These are phyloP conservation scores for Cardiospermum halicacabum DNA, from an alignment of 345 rosid species.

Conservation along the genomic window DNA sequence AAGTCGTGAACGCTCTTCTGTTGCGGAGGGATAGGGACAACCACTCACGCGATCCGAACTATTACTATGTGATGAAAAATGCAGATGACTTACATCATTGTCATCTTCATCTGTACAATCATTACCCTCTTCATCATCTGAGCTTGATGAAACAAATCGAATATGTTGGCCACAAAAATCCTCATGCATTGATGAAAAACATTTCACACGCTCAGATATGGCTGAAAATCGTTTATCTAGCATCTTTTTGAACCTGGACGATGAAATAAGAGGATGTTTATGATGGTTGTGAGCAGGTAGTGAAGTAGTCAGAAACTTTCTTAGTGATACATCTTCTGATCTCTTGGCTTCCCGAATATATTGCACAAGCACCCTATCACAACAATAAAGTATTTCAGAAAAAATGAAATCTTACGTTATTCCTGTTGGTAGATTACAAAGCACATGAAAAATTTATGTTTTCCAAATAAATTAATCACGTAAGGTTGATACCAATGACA, in stretches of 20 bases:
- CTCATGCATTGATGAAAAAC: slow-evolving; percentile 49
- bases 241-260: slow-evolving; percentile 35
- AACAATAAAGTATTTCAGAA: slow-evolving; percentile 10
- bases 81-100: slow-evolving; percentile 14
- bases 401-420: neutral
- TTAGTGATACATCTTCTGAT: slow-evolving; percentile 40
- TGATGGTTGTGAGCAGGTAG: slow-evolving; percentile 22
- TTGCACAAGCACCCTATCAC: slow-evolving; percentile 62
- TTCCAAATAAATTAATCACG: neutral
- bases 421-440: neutral
- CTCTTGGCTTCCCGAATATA: slow-evolving; percentile 56
- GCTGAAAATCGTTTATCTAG: slow-evolving; percentile 50
- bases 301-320: slow-evolving; percentile 31
- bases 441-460: neutral
- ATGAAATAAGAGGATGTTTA: slow-evolving; percentile 36
- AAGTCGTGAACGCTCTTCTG: slow-evolving; percentile 73
- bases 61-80: slow-evolving; percentile 18
- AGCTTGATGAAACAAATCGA: slow-evolving; percentile 60
- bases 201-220: slow-evolving; percentile 58
- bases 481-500: neutral
- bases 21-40: slow-evolving; percentile 92
- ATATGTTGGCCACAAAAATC: slow-evolving; percentile 63
- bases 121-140: slow-evolving; percentile 56
- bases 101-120: slow-evolving; percentile 25
- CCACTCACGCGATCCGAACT: slow-evolving; percentile 45